Conservation (phyloP, 2,329 filamentous ascomycete species). For the Akanthomyces muscarius region DNA sequence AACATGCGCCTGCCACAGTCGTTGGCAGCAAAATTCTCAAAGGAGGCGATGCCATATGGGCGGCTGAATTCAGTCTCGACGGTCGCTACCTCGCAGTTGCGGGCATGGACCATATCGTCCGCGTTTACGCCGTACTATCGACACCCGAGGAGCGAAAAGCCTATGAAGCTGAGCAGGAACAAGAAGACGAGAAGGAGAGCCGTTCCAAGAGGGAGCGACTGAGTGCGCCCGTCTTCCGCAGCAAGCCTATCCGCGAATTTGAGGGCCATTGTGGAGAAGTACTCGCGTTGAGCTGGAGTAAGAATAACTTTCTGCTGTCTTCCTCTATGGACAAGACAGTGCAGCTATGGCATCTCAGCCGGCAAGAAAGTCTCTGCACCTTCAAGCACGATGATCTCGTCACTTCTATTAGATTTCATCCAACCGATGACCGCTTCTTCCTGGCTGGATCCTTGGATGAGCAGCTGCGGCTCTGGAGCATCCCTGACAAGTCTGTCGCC, state of each 20-base stretch:
- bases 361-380: slow-evolving; percentile 81
- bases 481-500: slow-evolving; percentile 90
- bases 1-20: slow-evolving; percentile 33
- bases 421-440: slow-evolving; percentile 93
- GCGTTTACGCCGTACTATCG: slow-evolving; percentile 85
- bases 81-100: slow-evolving; percentile 89
- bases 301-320: slow-evolving; percentile 95
- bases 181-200: slow-evolving; percentile 26
- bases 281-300: slow-evolving; percentile 94
- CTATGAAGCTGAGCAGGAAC: slow-evolving; percentile 66
- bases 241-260: slow-evolving; percentile 74
- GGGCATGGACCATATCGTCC: slow-evolving; percentile 79
- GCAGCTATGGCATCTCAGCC: slow-evolving; percentile 83
- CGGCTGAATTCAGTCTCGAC: slow-evolving; percentile 87
- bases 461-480: slow-evolving; percentile 89
- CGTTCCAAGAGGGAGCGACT: slow-evolving; percentile 53
- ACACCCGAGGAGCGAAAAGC: slow-evolving; percentile 72
- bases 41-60: slow-evolving; percentile 74
- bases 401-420: slow-evolving; percentile 91
- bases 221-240: slow-evolving; percentile 85
- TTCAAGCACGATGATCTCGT: slow-evolving; percentile 96
- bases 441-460: slow-evolving; percentile 88
- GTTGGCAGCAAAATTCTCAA: slow-evolving; percentile 39
- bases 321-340: slow-evolving; percentile 99
- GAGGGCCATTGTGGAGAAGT: slow-evolving; percentile 80